Evolutionary conservation across 148 eudicot genomes (phyloP), one percentile per base, ranked within the genome.

Genomic region (Cornus suecica): DNA sequence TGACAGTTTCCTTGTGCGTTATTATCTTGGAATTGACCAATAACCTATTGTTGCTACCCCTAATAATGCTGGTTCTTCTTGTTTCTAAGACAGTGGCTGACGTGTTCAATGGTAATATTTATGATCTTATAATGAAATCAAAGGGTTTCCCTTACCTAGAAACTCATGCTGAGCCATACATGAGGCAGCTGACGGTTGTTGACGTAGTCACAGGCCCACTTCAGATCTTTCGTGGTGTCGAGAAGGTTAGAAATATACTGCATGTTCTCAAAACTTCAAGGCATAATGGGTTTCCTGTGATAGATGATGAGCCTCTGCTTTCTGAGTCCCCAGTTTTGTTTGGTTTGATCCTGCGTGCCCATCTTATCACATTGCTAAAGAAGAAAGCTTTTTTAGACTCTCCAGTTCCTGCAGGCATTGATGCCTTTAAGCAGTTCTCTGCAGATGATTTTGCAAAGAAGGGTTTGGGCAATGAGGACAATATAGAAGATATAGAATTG

Each of bases 131-230:
- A 73, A 90, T 95, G 97, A 87, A 77, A 67, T 51, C 81, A 79
- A 95, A 95, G 84, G 97, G 97, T 6, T 85, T 95, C 41, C 99
- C 97, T 68, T 92, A 92, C 80, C 83, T 95, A 45, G 97, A 89
- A 84, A 52, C 89, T 80, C 90, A 91, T 58, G 94, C 83, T 45
- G 99, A 95, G 86, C 97, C 99, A 51, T 95, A 92, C 80, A 92
- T 95, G 97, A 91, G 94, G 80, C 97, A 91, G 80, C 84, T 95
- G 75, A 86, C 90, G 0, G 99, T 89, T 34, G 81, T 84, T 41
- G 99, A 95, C 65, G 90, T 95, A 26, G 90, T 88, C 64, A 80
- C 90, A 1, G 97, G 97, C 67, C 97, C 99, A 23, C 94, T 95
- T 71, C 84, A 80, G 82, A 76, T 77, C 69, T 92, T 95, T 72